These are phyloP conservation scores for Barnettozyma botsteinii DNA, from an alignment of 805 yeast genomes.

Conservation along the genomic window DNA sequence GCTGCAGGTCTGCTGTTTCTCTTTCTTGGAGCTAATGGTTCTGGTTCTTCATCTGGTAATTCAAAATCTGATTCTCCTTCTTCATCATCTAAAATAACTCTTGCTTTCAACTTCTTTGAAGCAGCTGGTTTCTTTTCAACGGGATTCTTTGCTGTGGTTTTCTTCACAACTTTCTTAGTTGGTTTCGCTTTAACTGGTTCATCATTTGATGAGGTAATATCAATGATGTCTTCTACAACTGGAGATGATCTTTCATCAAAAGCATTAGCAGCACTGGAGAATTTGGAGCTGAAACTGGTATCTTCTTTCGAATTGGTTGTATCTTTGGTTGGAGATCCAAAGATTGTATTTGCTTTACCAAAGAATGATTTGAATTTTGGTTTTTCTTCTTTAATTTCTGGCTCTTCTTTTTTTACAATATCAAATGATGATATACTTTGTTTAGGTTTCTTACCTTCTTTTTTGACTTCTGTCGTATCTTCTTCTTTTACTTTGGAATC, in stretches of 20 bases:
- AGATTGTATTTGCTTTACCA: constrained; percentile 27
- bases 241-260: constrained; percentile 5
- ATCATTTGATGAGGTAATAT: constrained; percentile 1
- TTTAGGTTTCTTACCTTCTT: not conserved
- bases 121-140: constrained; percentile 5
- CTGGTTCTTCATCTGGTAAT: constrained; percentile 5
- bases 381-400: constrained; percentile 13
- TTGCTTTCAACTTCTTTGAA: constrained; percentile 8
- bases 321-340: constrained; percentile 23
- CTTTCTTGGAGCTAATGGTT: constrained; percentile 9
- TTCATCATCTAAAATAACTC: constrained; percentile 10
- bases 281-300: constrained; percentile 6
- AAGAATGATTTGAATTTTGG: constrained; percentile 31
- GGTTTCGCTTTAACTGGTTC: not conserved
- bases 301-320: constrained; percentile 1
- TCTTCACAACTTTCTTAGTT: not conserved
- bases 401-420: constrained; percentile 12
- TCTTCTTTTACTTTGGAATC: constrained; percentile 4
- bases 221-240: constrained; percentile 4
- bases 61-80: constrained; percentile 9
- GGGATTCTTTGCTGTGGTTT: constrained; percentile 4
- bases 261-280: constrained; percentile 7
- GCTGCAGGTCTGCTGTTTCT: constrained; percentile 20
- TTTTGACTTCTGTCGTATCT: not conserved
- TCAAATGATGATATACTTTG: constrained; percentile 7